Evolutionary conservation across 2,329 filamentous ascomycete species (phyloP).

Genomic region (Diplodia seriata): DNA sequence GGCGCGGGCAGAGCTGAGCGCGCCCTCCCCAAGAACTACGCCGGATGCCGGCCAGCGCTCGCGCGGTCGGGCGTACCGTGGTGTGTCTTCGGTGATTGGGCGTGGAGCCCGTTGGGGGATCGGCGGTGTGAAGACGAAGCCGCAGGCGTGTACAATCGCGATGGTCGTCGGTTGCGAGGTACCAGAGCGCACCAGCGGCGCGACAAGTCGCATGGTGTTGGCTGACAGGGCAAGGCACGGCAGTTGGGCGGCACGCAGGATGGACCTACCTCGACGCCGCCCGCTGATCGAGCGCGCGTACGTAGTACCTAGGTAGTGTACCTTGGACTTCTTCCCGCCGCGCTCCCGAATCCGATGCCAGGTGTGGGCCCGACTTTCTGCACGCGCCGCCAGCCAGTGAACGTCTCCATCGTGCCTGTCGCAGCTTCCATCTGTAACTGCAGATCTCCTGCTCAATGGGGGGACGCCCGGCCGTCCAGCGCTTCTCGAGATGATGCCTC

Average conservation of each 20-base stretch:
- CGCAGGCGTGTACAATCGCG: slow-evolving; percentile 3
- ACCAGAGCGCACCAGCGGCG: slow-evolving; percentile 12
- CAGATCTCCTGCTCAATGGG: slow-evolving; percentile 19
- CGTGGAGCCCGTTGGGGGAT: slow-evolving; percentile 29
- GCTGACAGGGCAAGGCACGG: slow-evolving; percentile 2
- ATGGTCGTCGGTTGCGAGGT: slow-evolving; percentile 3
- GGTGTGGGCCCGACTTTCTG: slow-evolving; percentile 15
- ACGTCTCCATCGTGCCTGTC: slow-evolving; percentile 11
- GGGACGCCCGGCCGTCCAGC: slow-evolving; percentile 1
- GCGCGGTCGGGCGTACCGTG: slow-evolving; percentile 28
- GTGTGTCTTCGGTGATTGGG: slow-evolving; percentile 30
- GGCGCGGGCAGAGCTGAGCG: slow-evolving; percentile 29
- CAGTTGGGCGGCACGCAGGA: slow-evolving; percentile 21
- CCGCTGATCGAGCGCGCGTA: slow-evolving; percentile 20
- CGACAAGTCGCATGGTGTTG: slow-evolving; percentile 21
- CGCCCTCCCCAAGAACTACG: slow-evolving; percentile 2
- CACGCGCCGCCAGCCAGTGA: slow-evolving; percentile 23
- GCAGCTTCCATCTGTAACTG: slow-evolving; percentile 27
- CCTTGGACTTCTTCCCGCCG: slow-evolving; percentile 25
- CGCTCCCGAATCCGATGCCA: slow-evolving; percentile 4
- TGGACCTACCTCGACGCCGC: slow-evolving; percentile 7
- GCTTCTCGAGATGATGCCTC: slow-evolving; percentile 20
- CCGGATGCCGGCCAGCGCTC: slow-evolving; percentile 19
- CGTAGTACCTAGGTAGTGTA: no score
- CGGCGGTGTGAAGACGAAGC: neutral